These are phyloP conservation scores for Parmelia sp. DNA, from an alignment of 495 filamentous ascomycete genomes.

Conservation along the genomic window DNA sequence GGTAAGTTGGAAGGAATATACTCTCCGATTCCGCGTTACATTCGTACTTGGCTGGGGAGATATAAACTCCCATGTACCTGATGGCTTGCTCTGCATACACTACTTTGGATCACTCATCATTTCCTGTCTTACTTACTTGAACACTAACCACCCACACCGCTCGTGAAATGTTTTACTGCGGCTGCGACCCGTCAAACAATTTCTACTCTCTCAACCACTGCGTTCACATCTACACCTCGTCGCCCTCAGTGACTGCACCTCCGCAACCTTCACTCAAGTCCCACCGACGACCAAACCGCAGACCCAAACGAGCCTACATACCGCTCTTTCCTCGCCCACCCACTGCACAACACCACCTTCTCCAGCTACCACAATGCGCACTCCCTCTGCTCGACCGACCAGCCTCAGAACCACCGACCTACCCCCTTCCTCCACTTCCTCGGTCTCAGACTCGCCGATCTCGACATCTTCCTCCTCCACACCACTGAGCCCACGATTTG, in stretches of 20 bases:
- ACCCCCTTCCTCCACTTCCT: constrained; percentile 15
- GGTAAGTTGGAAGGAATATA: neutral
- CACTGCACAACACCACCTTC: neutral
- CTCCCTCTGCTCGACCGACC: constrained; percentile 4
- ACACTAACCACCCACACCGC: neutral
- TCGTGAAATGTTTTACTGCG: constrained; percentile 15
- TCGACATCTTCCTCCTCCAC: constrained; percentile 9
- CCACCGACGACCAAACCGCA: neutral
- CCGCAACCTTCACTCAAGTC: neutral
- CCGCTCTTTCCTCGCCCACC: constrained; percentile 14
- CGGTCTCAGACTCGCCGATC: constrained; percentile 4
- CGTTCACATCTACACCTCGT: constrained; percentile 10
- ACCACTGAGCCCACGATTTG: constrained; percentile 3
- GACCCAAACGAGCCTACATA: constrained; percentile 13
- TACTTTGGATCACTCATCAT: neutral
- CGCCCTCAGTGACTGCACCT: neutral
- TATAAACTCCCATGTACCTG: constrained; percentile 2
- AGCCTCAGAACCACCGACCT: constrained; percentile 16
- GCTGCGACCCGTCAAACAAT: constrained; percentile 10
- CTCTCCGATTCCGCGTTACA: neutral
- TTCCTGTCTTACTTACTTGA: neutral
- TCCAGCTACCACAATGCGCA: constrained; percentile 2
- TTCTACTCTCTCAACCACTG: constrained; percentile 18
- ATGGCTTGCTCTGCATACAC: neutral
- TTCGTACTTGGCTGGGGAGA: neutral